Base-by-base conservation (phyloP, 2,329 filamentous ascomycete species). In the Fusarium longipes region DNA sequence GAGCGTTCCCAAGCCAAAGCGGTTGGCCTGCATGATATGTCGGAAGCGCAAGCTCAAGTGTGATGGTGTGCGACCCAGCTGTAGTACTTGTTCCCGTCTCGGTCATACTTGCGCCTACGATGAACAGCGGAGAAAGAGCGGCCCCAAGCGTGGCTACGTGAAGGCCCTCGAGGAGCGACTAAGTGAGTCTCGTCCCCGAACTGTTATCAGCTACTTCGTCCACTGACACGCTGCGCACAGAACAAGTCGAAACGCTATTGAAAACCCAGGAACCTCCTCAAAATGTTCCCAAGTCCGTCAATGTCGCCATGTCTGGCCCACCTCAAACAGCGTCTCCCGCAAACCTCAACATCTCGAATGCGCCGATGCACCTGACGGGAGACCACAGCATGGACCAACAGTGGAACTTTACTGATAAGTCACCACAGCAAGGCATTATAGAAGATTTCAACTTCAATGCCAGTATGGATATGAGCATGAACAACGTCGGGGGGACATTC, bases 1-100 rank as follows among this genome's bases (percentile, higher is more conserved):
- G 47, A 83, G 78, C 71, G 83, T 93, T 22, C 90, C 91, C 48
- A 92, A 92, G 74, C 89, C 90, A n/a, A 98, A 98, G 83, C 88
- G 95, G 70, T 91, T 98, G 73, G 96, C 96, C 35, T 99, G 96
- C 78, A 92, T 97, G 75, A 89, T 98, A 65, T 99, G 96, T 77
- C 86, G 95, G 73, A 96, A 94, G 80, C 87, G 95, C 76, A 98
- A 98, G 81, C 83, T 97, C 70, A 91, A 91, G 79, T 97, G 94
- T 79, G 94, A 97, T 77, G 93, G 93, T 35, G 82, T 86, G 52
- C 89, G 91, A 67, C 94, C 94, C 22, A 93, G 91, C 70, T 97
- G 94, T 77, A 93, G 91, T 73, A 97, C 93, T 25, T 97, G 94
- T 78, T 89, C 91, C 30, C 86, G 94, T n/a, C 82, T 97, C 49